Evolutionary conservation across 306 rosid genomes (phyloP).

Genomic region (Chamaecrista fasciculata): DNA sequence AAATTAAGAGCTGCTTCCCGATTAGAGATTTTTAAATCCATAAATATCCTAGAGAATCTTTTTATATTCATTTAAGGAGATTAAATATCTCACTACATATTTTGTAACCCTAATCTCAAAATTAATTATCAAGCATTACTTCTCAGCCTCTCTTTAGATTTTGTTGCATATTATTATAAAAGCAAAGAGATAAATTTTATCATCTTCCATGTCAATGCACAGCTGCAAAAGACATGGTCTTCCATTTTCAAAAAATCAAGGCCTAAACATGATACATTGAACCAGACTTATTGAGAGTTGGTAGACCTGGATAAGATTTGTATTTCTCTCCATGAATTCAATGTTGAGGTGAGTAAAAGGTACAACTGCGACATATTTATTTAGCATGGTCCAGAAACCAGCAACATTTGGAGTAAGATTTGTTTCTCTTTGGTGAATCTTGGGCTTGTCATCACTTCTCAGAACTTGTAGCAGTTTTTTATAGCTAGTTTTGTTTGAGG

Average conservation of each 20-base stretch:
- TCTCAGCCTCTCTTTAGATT: too few species aligned
- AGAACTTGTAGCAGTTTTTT: background rate
- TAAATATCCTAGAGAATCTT: too few species aligned
- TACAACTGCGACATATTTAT: background rate
- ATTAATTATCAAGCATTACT: too few species aligned
- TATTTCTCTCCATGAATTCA: background rate
- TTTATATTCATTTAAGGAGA: too few species aligned
- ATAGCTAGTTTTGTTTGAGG: background rate
- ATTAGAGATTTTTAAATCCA: background rate
- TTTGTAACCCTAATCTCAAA: too few species aligned
- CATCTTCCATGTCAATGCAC: background rate
- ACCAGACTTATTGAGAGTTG: background rate
- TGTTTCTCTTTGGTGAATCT: background rate
- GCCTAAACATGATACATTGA: background rate
- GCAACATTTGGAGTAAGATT: background rate
- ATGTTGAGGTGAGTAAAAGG: background rate
- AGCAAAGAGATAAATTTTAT: background rate
- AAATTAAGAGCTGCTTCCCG: background rate
- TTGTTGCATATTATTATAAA: background rate
- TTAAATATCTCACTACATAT: too few species aligned
- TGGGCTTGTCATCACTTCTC: background rate
- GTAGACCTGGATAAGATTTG: background rate
- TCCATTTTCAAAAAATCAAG: background rate
- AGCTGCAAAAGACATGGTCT: background rate
- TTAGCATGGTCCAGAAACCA: background rate